phyloP scores from a whole-genome alignment of 2,329 filamentous ascomycete genomes.

The Aspergillaceae sp. region DNA sequence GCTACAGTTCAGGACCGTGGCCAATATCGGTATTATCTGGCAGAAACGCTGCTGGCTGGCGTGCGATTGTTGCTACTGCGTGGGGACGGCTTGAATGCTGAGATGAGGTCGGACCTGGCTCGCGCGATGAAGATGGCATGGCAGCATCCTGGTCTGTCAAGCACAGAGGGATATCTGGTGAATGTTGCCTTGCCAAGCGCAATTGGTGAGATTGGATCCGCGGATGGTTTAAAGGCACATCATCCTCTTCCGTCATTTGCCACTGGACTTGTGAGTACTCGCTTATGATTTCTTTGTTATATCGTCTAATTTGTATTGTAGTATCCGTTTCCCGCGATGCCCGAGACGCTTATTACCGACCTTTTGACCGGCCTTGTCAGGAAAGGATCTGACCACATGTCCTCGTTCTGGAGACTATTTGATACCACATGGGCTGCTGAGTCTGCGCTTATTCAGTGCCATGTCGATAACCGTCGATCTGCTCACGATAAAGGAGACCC shows the following conservation, averaged over 20 bases:
- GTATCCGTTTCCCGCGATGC: slow-evolving; percentile 26
- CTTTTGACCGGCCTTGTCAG: slow-evolving; percentile 11
- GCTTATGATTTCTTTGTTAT: neutral
- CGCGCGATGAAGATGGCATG: slow-evolving; percentile 24
- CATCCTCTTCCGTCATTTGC: slow-evolving; percentile 20
- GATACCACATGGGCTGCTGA: slow-evolving; percentile 29
- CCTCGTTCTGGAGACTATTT: slow-evolving; percentile 25
- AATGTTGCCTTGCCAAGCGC: slow-evolving; percentile 22
- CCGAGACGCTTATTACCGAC: slow-evolving; percentile 14
- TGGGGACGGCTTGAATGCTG: slow-evolving; percentile 17
- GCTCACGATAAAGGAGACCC: slow-evolving; percentile 14
- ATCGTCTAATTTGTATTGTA: slow-evolving; percentile 5
- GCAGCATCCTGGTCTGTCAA: slow-evolving; percentile 24
- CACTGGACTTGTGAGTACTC: slow-evolving; percentile 20
- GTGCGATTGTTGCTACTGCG: slow-evolving; percentile 25
- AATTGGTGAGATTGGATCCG: slow-evolving; percentile 18
- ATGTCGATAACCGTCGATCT: slow-evolving; percentile 23
- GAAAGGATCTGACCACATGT: slow-evolving; percentile 18
- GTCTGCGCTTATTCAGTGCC: slow-evolving; percentile 25
- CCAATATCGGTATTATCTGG: slow-evolving; percentile 12
- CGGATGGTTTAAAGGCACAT: slow-evolving; percentile 8
- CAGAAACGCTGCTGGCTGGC: slow-evolving; percentile 25
- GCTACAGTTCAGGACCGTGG: slow-evolving; percentile 14
- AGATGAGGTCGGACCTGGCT: slow-evolving; percentile 22
- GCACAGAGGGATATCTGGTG: slow-evolving; percentile 24